Percentiles rank a stretch among this genome's conserved stretches.
Evolutionary conservation across 768 basidiomycete genomes (phyloP).

Genomic region (Boletus rubescentipes): DNA sequence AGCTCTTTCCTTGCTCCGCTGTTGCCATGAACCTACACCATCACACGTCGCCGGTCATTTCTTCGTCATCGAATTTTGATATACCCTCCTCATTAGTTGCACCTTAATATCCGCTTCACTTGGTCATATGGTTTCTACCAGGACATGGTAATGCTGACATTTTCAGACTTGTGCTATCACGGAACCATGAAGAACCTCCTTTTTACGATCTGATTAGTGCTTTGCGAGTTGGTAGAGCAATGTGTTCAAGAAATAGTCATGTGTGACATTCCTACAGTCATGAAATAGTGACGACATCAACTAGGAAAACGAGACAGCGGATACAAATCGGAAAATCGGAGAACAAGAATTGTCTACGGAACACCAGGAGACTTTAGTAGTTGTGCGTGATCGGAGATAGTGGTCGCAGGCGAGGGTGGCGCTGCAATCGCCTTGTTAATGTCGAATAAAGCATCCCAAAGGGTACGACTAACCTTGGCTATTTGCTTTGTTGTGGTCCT

Average conservation of each 20-base stretch:
- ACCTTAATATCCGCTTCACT: slow-evolving; percentile 37
- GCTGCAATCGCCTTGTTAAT: not conserved
- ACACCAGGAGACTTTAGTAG: not conserved
- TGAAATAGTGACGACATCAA: not conserved
- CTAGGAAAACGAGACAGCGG: not conserved
- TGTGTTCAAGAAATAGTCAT: slow-evolving; percentile 14
- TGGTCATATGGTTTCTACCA: slow-evolving; percentile 33
- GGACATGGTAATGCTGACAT: slow-evolving; percentile 29
- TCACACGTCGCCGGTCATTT: slow-evolving; percentile 35
- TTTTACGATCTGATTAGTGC: slow-evolving; percentile 33
- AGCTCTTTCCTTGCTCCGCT: slow-evolving; percentile 19
- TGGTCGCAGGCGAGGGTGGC: not conserved
- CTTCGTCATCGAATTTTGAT: slow-evolving; percentile 37
- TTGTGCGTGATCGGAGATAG: not conserved
- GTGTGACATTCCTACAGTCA: slow-evolving; percentile 1
- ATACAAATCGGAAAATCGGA: not conserved
- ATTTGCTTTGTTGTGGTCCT: not conserved
- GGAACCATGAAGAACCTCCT: slow-evolving; percentile 19
- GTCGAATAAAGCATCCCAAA: not conserved
- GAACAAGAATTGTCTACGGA: not conserved
- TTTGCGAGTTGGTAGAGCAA: slow-evolving; percentile 29
- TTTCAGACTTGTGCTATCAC: slow-evolving; percentile 27
- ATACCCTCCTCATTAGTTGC: slow-evolving; percentile 36
- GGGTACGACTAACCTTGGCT: not conserved
- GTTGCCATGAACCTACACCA: slow-evolving; percentile 28